Percentiles rank a stretch among this genome's conserved stretches.
These are phyloP conservation scores for Imleria badia DNA, from an alignment of 768 basidiomycete genomes.

Conservation along the genomic window DNA sequence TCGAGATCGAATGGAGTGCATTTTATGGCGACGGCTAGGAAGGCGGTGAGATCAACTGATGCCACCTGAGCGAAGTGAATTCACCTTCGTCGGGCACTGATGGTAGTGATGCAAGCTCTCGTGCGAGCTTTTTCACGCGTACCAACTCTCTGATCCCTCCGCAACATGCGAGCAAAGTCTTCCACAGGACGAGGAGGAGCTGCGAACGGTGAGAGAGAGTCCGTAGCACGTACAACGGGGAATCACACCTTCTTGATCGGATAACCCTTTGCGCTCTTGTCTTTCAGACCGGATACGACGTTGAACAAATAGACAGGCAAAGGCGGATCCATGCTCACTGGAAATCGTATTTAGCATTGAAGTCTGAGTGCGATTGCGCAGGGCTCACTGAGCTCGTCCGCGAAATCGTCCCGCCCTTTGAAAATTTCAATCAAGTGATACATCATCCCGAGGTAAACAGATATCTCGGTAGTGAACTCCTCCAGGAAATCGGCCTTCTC, in stretches of 20 bases:
- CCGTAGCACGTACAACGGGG: neutral
- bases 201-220: conserved; percentile 32
- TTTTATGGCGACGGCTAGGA: conserved; percentile 68
- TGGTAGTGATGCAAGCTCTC: conserved; percentile 82
- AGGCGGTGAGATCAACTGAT: conserved; percentile 7
- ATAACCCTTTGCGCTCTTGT: conserved; percentile 93
- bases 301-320: conserved; percentile 91
- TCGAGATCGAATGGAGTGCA: conserved; percentile 90
- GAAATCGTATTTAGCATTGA: conserved; percentile 5
- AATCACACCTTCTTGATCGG: conserved; percentile 88
- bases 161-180: conserved; percentile 85
- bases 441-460: conserved; percentile 91
- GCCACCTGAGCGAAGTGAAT: conserved; percentile 15
- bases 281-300: conserved; percentile 84
- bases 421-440: conserved; percentile 95
- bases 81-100: conserved; percentile 46
- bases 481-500: conserved; percentile 82
- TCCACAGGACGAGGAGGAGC: conserved; percentile 95
- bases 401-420: conserved; percentile 91
- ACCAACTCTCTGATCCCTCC: conserved; percentile 88
- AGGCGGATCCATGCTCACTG: conserved; percentile 95
- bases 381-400: conserved; percentile 90
- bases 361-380: neutral
- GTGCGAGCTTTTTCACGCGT: conserved; percentile 79
- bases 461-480: conserved; percentile 89